A percentile compares a stretch with the other conserved stretches of the same genome.
Evolutionary conservation across 164 flowering plant genomes (phyloP).

Genomic region (Chloranthus sessilifolius): DNA sequence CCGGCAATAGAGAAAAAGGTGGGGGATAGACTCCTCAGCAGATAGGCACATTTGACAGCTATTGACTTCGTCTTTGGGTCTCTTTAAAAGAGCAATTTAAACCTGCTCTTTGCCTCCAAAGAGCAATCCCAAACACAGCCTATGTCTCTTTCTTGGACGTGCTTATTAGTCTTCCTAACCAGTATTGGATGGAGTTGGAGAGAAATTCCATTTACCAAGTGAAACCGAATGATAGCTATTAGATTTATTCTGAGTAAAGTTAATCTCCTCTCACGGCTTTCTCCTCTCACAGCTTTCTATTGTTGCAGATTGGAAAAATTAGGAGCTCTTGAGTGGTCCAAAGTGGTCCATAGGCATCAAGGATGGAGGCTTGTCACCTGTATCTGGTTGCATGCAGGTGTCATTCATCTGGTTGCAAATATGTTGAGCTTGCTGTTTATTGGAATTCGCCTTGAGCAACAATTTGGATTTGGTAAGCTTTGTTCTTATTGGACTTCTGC

Average conservation of each 20-base stretch:
- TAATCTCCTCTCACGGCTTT: no score
- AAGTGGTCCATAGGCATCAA: slow-evolving; percentile 54
- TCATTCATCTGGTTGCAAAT: slow-evolving; percentile 68
- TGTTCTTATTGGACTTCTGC: neutral
- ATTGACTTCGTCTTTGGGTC: no score
- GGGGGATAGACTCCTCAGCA: no score
- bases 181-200: neutral
- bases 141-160: no score
- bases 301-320: slow-evolving; percentile 54
- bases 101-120: no score
- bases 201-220: neutral
- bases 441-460: slow-evolving; percentile 87
- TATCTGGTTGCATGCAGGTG: slow-evolving; percentile 86
- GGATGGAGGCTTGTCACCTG: slow-evolving; percentile 83
- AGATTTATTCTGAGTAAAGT: no score
- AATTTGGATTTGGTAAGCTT: slow-evolving; percentile 77
- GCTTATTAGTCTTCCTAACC: no score
- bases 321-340: slow-evolving; percentile 63
- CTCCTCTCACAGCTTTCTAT: no score
- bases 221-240: neutral
- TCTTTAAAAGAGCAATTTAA: no score
- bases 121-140: no score
- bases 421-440: slow-evolving; percentile 73
- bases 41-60: no score
- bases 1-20: no score